phyloP scores from a whole-genome alignment of 208 protist genomes.

The Trypanosoma melophagium region DNA sequence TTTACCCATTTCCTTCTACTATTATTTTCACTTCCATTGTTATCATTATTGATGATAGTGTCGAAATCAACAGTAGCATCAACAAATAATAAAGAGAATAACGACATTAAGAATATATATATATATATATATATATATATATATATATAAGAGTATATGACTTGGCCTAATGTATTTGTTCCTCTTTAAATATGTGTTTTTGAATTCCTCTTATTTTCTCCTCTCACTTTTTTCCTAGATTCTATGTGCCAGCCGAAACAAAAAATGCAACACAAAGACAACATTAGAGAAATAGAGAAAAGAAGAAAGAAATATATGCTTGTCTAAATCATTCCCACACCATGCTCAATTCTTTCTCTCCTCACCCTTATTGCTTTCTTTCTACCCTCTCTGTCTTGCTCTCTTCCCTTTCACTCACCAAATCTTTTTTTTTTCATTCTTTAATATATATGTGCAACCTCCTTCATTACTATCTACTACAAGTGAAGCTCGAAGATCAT shows the following conservation, averaged over 20 bases:
- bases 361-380: neutral
- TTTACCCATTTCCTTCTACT: no score
- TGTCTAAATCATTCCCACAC: neutral
- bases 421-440: neutral
- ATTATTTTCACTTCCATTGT: no score
- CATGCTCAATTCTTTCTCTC: no score
- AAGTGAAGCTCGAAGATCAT: no score
- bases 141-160: constrained; percentile 9
- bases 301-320: neutral
- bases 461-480: constrained; percentile 1
- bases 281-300: neutral
- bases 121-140: constrained; percentile 11
- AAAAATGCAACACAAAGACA: neutral
- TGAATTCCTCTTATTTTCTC: neutral
- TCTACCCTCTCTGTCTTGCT: neutral
- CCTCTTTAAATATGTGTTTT: neutral
- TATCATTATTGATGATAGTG: no score
- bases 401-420: neutral
- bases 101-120: no score
- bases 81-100: no score
- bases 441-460: neutral
- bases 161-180: neutral
- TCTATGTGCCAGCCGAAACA: no score
- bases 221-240: neutral
- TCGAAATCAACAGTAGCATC: no score